phyloP scores from a whole-genome alignment of 768 basidiomycete genomes.

The Phanerochaete carnosa region DNA sequence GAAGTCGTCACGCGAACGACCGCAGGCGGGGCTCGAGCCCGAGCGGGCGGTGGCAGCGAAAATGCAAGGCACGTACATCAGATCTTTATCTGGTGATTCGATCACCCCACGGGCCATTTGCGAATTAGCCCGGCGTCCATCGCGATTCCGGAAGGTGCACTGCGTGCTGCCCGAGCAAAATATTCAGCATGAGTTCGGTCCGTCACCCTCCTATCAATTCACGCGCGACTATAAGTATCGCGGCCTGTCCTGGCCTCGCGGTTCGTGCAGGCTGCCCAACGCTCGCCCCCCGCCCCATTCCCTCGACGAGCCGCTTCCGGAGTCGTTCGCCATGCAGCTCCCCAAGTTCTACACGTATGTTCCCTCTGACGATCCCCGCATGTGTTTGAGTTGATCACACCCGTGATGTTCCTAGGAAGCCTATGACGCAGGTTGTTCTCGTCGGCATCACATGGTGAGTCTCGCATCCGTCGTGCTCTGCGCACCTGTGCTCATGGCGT shows the following conservation, averaged over 20 bases:
- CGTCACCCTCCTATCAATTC: constrained; percentile 1
- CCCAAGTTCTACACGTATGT: constrained; percentile 27
- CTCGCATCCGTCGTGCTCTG: not conserved
- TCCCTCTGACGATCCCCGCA: not conserved
- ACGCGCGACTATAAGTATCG: not conserved
- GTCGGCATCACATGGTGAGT: constrained; percentile 32
- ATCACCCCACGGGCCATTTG: not conserved
- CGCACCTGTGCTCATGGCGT: not conserved
- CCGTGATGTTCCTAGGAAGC: constrained; percentile 17
- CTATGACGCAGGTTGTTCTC: constrained; percentile 33
- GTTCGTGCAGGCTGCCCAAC: not conserved
- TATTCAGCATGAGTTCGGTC: constrained; percentile 5
- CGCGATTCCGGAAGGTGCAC: not conserved
- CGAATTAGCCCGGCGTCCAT: not conserved
- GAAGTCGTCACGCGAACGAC: not conserved
- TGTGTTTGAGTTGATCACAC: not conserved
- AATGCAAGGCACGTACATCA: not conserved
- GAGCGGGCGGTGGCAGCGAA: not conserved
- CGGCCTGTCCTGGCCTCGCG: not conserved
- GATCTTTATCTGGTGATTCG: not conserved
- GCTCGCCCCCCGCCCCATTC: not conserved
- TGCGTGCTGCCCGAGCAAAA: not conserved
- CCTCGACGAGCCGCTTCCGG: not conserved
- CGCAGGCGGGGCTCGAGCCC: not conserved
- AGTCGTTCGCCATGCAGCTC: constrained; percentile 13